Conservation (phyloP, 805 yeast species). For the Monosporozyma servazzii region DNA sequence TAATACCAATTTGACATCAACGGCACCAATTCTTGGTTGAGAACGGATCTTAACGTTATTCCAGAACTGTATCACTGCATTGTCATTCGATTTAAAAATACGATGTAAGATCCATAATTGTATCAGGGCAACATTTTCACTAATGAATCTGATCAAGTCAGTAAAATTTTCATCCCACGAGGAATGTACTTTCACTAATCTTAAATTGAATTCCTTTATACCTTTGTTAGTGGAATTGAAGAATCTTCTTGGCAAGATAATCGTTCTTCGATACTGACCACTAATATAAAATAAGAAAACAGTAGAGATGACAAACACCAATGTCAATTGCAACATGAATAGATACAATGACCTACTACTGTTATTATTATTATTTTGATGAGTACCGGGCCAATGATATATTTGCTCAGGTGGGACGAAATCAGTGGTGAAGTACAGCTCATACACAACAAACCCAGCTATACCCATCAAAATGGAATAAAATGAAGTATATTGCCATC, state of each 20-base stretch:
- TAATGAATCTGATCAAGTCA: slow-evolving; percentile 28
- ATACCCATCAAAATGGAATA: slow-evolving; percentile 34
- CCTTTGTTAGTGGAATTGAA: slow-evolving; percentile 83
- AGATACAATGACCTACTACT: slow-evolving; percentile 29
- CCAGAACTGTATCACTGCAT: slow-evolving; percentile 18
- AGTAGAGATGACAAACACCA: slow-evolving; percentile 41
- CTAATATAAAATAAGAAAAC: slow-evolving; percentile 70
- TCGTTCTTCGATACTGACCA: slow-evolving; percentile 83
- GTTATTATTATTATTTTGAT: not conserved
- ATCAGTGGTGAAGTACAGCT: slow-evolving; percentile 23
- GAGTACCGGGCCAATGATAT: not conserved
- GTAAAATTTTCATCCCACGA: slow-evolving; percentile 31
- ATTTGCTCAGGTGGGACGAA: not conserved
- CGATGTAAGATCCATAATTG: slow-evolving; percentile 13
- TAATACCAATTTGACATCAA: slow-evolving; percentile 70
- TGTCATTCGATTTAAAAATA: slow-evolving; percentile 9
- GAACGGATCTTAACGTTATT: slow-evolving; percentile 24
- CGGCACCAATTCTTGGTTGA: slow-evolving; percentile 62
- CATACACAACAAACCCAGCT: slow-evolving; percentile 34
- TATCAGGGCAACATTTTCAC: slow-evolving; percentile 19
- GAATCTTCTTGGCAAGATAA: slow-evolving; percentile 72
- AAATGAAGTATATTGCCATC: slow-evolving; percentile 38
- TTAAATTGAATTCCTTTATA: slow-evolving; percentile 68
- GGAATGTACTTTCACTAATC: slow-evolving; percentile 54
- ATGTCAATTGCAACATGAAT: slow-evolving; percentile 17